Evolutionary conservation across 2,329 filamentous ascomycete genomes (phyloP).

Genomic region (Beauveria rudraprayagi): DNA sequence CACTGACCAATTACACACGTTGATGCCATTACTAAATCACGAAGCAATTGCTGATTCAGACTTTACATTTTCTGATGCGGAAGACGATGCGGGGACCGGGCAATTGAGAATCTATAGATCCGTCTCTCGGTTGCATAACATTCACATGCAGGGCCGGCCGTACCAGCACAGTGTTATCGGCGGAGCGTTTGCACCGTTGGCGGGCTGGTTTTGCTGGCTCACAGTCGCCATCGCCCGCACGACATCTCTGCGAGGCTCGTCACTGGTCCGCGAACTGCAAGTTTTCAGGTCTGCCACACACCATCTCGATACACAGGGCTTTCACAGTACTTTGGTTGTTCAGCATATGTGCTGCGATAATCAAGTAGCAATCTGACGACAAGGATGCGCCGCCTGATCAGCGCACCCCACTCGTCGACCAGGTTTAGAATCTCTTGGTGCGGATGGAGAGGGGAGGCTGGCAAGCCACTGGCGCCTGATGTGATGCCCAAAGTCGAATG

Average conservation of each 20-base stretch:
- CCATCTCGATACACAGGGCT: not conserved
- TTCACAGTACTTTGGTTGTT: not conserved
- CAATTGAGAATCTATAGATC: not conserved
- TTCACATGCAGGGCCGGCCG: not conserved
- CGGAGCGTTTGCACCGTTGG: not conserved
- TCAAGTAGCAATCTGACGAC: not conserved
- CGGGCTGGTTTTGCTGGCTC: not conserved
- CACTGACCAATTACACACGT: not conserved
- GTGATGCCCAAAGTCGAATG: not conserved
- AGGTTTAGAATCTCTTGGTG: not conserved
- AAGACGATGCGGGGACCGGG: too few relatives aligned
- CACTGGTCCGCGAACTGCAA: not conserved
- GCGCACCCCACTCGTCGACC: not conserved
- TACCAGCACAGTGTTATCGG: not conserved
- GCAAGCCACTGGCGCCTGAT: constrained; percentile 5
- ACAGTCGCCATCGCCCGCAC: not conserved
- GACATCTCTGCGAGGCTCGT: not conserved
- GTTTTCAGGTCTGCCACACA: not conserved
- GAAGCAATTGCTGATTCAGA: too few relatives aligned
- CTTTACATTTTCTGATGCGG: too few relatives aligned
- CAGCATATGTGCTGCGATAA: not conserved
- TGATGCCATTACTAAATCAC: not conserved
- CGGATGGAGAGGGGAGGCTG: not conserved
- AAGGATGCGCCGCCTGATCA: not conserved
- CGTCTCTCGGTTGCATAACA: not conserved